phyloP scores from a whole-genome alignment of 2,329 filamentous ascomycete species.

The Aspergillus tamarii region DNA sequence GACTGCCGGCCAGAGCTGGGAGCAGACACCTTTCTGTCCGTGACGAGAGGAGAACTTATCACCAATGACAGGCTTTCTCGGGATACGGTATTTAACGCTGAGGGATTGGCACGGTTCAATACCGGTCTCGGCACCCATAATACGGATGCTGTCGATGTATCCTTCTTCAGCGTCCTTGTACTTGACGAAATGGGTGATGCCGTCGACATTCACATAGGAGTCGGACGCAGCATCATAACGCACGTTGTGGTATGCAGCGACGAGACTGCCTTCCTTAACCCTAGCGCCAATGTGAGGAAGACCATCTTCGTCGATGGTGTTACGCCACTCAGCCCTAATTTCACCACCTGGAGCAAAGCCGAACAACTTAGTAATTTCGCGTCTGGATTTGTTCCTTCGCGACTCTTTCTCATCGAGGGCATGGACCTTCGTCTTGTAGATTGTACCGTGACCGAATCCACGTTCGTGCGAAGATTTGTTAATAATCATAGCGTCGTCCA shows the following conservation, averaged over 20 bases:
- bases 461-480: slow-evolving; percentile 97
- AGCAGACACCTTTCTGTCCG: slow-evolving; percentile 96
- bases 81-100: slow-evolving; percentile 90
- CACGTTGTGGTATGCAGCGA: slow-evolving; percentile 90
- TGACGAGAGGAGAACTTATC: slow-evolving; percentile 99
- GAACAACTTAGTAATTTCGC: slow-evolving; percentile 78
- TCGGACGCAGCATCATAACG: slow-evolving; percentile 71
- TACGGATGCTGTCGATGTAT: slow-evolving; percentile 88
- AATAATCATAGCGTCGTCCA: slow-evolving; percentile 99
- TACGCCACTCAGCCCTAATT: slow-evolving; percentile 70
- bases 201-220: slow-evolving; percentile 82
- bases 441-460: slow-evolving; percentile 91
- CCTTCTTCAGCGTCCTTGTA: slow-evolving; percentile 91
- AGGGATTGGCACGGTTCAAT: slow-evolving; percentile 83
- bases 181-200: slow-evolving; percentile 82
- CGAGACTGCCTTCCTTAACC: slow-evolving; percentile 77
- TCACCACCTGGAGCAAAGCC: slow-evolving; percentile 82
- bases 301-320: slow-evolving; percentile 82
- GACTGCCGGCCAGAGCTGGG: slow-evolving; percentile 89
- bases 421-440: slow-evolving; percentile 97
- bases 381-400: slow-evolving; percentile 65
- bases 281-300: slow-evolving; percentile 78
- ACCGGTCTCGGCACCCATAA: slow-evolving; percentile 84
- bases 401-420: slow-evolving; percentile 77
- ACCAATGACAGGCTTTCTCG: slow-evolving; percentile 87